Evolutionary conservation across 75 land plant genomes (phyloP), one percentile per base, ranked within the genome.

Genomic region (Pinus taeda): DNA sequence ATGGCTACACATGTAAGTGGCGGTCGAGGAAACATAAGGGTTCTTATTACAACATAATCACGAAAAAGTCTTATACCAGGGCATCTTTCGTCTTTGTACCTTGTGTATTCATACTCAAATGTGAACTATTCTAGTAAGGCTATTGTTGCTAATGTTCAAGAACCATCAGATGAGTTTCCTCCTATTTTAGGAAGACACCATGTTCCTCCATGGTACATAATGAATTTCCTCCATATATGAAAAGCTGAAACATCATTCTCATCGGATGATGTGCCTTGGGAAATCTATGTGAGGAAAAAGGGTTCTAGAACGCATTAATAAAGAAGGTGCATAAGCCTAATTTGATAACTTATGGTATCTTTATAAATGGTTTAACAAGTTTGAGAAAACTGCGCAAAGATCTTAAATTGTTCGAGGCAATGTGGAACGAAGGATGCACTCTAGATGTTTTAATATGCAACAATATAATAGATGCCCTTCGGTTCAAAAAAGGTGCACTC

Each of bases 371-470:
- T 22, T 74, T 93, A 73, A 75, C 85, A 18, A 93, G 91, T 77
- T 73, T 81, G 4, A 91, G 95, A 71, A 89, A 87, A 70, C 30
- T 91, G 67, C 77, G 81, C 4, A 77, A 75, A 11, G 96, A 93
- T 6, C 58, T 86, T 76, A 81, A 84, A 73, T 62, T 89, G 79
- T 88, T 91, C 73, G 33, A 74, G 29, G 58, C 83, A 49, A 93
- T 93, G 96, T 83, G 91, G 92, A 79, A 79, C 4, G 79, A 79
- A 33, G 90, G 89, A 8, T 78, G 77, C 66, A 37, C 33, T 15
- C 92, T 92, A 13, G 90, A 92, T 79, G 89, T 87, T 30, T 70
- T 80, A 1, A 88, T 89, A n/a, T 93, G 85, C 74, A 93, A 90
- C 72, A 77, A 78, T 59, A 76, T 92, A 53, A 88, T 92, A 29